A percentile compares a stretch with the other conserved stretches of the same genome.
Conservation (phyloP, 495 filamentous ascomycete species). For the Lasiosphaeria miniovina region DNA sequence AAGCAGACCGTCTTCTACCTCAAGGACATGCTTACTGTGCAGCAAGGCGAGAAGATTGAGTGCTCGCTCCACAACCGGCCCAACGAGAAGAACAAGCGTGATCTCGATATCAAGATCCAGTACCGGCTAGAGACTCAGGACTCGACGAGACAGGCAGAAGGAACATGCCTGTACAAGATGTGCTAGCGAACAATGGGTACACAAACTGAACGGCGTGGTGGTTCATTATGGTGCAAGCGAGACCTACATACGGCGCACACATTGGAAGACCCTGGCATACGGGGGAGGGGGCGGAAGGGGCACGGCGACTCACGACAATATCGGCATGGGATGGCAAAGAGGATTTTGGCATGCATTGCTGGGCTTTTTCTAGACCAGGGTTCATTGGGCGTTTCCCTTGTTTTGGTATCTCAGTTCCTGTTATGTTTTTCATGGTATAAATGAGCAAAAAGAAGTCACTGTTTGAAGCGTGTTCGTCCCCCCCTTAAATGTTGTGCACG, state of each 20-base stretch:
- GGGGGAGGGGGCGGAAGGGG: background rate
- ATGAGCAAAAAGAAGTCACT: background rate
- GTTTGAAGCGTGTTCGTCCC: conserved; percentile 1
- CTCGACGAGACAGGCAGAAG: conserved; percentile 61
- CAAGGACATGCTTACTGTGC: conserved; percentile 77
- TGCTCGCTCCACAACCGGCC: conserved; percentile 78
- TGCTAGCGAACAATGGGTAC: conserved; percentile 41
- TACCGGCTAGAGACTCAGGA: conserved; percentile 80
- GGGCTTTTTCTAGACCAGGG: background rate
- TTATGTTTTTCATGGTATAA: background rate
- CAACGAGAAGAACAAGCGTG: conserved; percentile 89
- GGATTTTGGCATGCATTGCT: conserved; percentile 1
- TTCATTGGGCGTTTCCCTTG: conserved; percentile 13
- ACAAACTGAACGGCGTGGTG: no score
- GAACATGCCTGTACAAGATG: conserved; percentile 86
- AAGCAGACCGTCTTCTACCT: conserved; percentile 94
- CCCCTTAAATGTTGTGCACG: background rate
- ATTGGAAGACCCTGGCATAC: background rate
- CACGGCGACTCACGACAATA: background rate
- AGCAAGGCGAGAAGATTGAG: conserved; percentile 68
- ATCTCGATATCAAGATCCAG: conserved; percentile 85
- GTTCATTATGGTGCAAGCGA: no score
- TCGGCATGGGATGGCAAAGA: background rate
- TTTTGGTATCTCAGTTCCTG: background rate
- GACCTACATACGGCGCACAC: no score